Percentiles rank a stretch among this genome's conserved stretches.
phyloP scores from a whole-genome alignment of 2,329 filamentous ascomycete genomes.

The Esteya vermicola region DNA sequence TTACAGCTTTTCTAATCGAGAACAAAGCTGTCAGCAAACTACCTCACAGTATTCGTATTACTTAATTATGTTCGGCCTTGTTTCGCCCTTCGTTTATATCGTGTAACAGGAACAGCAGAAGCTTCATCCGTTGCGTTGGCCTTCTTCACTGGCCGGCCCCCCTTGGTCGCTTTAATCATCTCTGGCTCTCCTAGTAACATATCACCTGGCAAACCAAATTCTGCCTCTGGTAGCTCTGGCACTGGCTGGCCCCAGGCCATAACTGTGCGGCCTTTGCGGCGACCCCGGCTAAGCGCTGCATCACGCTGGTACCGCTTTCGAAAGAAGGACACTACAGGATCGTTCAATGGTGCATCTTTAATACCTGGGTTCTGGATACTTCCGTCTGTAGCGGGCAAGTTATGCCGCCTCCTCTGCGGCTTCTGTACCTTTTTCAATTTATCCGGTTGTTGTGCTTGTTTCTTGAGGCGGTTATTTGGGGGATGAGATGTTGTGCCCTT shows the following conservation, averaged over 20 bases:
- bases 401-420: background rate
- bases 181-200: conserved; percentile 16
- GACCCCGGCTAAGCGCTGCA: conserved; percentile 57
- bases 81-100: no score
- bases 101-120: no score
- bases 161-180: background rate
- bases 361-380: conserved; percentile 36
- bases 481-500: background rate
- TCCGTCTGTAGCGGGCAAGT: conserved; percentile 11
- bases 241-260: conserved; percentile 72
- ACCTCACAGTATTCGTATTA: no score
- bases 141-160: no score
- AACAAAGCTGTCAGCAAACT: no score
- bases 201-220: conserved; percentile 64
- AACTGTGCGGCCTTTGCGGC: conserved; percentile 54
- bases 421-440: no score
- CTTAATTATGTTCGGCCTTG: no score
- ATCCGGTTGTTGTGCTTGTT: background rate
- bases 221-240: conserved; percentile 54
- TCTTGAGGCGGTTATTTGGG: conserved; percentile 10
- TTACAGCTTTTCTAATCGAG: no score
- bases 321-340: conserved; percentile 90
- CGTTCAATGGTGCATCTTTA: no score
- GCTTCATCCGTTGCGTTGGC: no score
- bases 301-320: conserved; percentile 66